Evolutionary conservation across 169 alveolate genomes (phyloP).

Genomic region (Plasmodium knowlesi): DNA sequence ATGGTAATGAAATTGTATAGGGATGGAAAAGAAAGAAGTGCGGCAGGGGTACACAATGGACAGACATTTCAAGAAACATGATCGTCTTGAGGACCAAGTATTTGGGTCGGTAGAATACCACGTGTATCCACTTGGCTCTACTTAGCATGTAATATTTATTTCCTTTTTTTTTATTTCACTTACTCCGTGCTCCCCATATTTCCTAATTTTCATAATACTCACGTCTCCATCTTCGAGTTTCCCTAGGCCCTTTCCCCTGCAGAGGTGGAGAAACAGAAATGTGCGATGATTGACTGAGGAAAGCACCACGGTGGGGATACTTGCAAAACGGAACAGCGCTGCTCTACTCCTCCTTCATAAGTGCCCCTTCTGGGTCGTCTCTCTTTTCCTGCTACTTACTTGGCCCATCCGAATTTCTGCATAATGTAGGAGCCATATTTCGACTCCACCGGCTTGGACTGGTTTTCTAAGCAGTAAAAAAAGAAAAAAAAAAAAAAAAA

Average conservation of each 20-base stretch:
- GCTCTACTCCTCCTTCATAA: background rate
- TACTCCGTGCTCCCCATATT: constrained; percentile 75
- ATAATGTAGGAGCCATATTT: constrained; percentile 67
- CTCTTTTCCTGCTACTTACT: constrained; percentile 31
- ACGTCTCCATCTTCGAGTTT: constrained; percentile 70
- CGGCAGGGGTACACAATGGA: background rate
- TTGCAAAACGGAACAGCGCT: background rate
- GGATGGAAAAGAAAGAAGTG: background rate
- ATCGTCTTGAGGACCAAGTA: background rate
- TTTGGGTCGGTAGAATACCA: background rate
- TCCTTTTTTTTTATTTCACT: background rate
- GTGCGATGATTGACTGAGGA: background rate
- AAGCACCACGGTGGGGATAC: background rate
- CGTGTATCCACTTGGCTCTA: background rate
- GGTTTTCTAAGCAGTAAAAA: constrained; percentile 44
- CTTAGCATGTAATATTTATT: background rate
- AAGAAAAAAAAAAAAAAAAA: background rate
- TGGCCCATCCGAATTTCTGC: constrained; percentile 72
- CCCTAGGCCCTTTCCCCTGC: constrained; percentile 70
- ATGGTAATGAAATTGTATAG: background rate
- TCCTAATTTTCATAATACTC: constrained; percentile 43
- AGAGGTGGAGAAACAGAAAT: background rate
- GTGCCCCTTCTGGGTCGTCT: background rate
- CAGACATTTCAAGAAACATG: background rate
- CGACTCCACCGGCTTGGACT: constrained; percentile 64